Percentiles rank a stretch among this genome's conserved stretches.
These are phyloP conservation scores for Sphaerosporella brunnea DNA, from an alignment of 495 filamentous ascomycete species.

Conservation along the genomic window DNA sequence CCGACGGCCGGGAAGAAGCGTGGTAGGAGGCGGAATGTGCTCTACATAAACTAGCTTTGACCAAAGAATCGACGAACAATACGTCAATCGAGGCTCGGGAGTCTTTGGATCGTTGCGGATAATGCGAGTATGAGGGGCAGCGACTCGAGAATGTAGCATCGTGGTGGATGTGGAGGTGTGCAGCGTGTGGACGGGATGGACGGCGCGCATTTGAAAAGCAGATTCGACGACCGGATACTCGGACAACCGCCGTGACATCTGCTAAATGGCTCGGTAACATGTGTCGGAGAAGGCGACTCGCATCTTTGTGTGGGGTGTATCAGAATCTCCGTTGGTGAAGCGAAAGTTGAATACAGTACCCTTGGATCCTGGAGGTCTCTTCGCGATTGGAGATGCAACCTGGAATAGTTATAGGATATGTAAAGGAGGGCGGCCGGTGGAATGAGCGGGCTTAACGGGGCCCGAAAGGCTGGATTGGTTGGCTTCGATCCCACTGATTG, in stretches of 20 bases:
- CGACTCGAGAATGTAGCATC: constrained; percentile 24
- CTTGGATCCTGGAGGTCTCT: background rate
- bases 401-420: too few relatives aligned
- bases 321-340: too few relatives aligned
- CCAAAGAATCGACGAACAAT: constrained; percentile 48
- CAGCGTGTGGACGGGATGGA: constrained; percentile 17
- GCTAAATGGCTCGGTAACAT: constrained; percentile 5
- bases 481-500: too few relatives aligned
- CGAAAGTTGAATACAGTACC: background rate
- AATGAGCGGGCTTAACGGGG: too few relatives aligned
- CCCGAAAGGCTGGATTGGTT: too few relatives aligned
- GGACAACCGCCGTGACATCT: constrained; percentile 5
- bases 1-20: background rate
- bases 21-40: constrained; percentile 32
- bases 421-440: too few relatives aligned
- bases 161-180: constrained; percentile 27
- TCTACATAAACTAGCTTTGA: constrained; percentile 43
- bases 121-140: constrained; percentile 25
- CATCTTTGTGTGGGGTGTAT: constrained; percentile 1
- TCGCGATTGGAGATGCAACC: too few relatives aligned
- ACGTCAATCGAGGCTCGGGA: constrained; percentile 28
- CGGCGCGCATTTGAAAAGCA: background rate
- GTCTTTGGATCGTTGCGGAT: background rate
- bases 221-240: constrained; percentile 6
- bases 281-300: background rate